phyloP scores from a whole-genome alignment of 257 asterid species.

The Fraxinus pennsylvanica region DNA sequence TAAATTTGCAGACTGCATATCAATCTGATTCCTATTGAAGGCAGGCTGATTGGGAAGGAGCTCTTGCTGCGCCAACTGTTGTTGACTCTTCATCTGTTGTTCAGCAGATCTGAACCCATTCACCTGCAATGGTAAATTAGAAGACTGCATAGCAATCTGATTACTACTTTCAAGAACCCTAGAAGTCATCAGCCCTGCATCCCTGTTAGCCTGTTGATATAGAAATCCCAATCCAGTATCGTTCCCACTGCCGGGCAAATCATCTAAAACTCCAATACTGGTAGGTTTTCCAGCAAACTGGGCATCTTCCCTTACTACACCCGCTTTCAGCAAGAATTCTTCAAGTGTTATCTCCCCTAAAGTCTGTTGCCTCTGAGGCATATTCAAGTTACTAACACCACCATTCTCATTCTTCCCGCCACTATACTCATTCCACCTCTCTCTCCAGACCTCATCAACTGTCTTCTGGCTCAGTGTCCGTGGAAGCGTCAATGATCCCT shows the following conservation, averaged over 20 bases:
- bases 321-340: constrained; percentile 83
- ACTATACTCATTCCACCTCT: constrained; percentile 58
- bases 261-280: constrained; percentile 25
- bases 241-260: constrained; percentile 20
- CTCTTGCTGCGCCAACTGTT: neutral
- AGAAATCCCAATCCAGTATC: constrained; percentile 32
- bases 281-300: constrained; percentile 32
- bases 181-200: constrained; percentile 33
- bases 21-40: neutral
- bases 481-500: constrained; percentile 83
- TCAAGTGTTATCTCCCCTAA: constrained; percentile 88
- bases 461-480: constrained; percentile 89
- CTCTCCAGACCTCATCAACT: constrained; percentile 95
- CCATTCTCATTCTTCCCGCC: constrained; percentile 37
- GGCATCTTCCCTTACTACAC: constrained; percentile 78
- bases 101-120: neutral
- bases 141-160: constrained; percentile 34
- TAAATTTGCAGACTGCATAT: constrained; percentile 42
- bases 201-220: constrained; percentile 24
- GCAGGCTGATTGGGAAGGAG: neutral
- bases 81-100: neutral
- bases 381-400: constrained; percentile 34
- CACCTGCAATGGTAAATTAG: neutral
- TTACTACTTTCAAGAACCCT: constrained; percentile 33
- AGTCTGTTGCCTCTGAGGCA: constrained; percentile 71